Evolutionary conservation across 257 asterid genomes (phyloP), one percentile per base, ranked within the genome.

Genomic region (Ajuga chamaepitys): DNA sequence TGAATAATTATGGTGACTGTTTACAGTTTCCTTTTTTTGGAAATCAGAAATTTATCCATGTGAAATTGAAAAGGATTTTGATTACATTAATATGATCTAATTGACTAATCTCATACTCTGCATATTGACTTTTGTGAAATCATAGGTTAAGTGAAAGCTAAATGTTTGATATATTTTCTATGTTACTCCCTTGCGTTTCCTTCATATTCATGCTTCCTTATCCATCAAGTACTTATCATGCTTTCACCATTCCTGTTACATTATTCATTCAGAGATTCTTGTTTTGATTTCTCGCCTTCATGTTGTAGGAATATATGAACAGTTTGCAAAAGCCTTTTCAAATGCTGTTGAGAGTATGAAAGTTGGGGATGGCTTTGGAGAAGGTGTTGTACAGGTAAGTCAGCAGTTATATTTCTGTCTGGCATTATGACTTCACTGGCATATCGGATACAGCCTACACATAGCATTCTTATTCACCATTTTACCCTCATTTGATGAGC

Each of bases 311-410:
- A 88, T 94, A 67, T 94, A 81, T 75, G 87, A 78, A 51, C 86
- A 86, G 77, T 94, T 94, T 68, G 91, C 89, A 20, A 57, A 76
- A 62, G 98, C 93, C 47, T 78, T 94, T 48, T 71, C 95, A 47
- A 80, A 66, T 63, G 95, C 95, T 41, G 98, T 88, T 70, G 82
- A 74, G 79, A 77, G 67, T 71, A 71, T 94, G 98, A 86, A 86
- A 83, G 95, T 88, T 75, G 99, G 98, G 71, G 79, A 88, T 82
- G 99, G 99, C 42, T 94, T 94, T 70, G 78, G 83, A 17, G 98
- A 94, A 70, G 99, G 95, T 62, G 96, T 91, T 55, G 88, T 75
- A 30, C 95, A 83, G 93, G 98, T 91, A 74, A n/a, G 70, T 69
- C 51, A 58, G 53, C 55, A 55, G 22, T 26, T 56, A 7, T 57